phyloP scores from a whole-genome alignment of 768 basidiomycete species.

The Strobilomyces dryophilus region DNA sequence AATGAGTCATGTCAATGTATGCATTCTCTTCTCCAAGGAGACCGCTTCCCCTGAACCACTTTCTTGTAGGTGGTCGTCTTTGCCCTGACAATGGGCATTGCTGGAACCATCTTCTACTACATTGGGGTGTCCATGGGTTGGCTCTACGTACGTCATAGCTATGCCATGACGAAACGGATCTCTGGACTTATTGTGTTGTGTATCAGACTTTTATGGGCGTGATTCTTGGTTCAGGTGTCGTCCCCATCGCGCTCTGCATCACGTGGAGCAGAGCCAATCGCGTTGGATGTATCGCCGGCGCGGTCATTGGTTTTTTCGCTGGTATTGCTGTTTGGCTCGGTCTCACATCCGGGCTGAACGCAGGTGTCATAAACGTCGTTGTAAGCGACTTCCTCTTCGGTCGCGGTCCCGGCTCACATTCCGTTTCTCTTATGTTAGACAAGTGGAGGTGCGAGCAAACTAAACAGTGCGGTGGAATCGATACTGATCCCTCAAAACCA shows the following conservation, averaged over 20 bases:
- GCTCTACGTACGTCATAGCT: constrained; percentile 66
- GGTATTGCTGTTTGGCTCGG: constrained; percentile 85
- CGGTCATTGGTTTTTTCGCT: constrained; percentile 61
- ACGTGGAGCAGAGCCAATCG: constrained; percentile 87
- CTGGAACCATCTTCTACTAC: constrained; percentile 82
- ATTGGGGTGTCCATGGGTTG: constrained; percentile 93
- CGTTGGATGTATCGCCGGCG: constrained; percentile 74
- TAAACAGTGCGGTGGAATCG: constrained; percentile 3
- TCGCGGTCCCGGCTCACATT: background rate
- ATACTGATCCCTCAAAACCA: constrained; percentile 6
- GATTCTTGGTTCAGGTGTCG: constrained; percentile 79
- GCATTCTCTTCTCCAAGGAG: constrained; percentile 7
- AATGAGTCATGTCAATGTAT: constrained; percentile 64
- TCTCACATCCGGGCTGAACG: constrained; percentile 68
- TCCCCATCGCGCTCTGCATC: constrained; percentile 81
- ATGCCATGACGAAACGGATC: background rate
- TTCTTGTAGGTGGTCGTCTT: constrained; percentile 55
- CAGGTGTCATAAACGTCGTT: constrained; percentile 63
- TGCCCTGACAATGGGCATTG: constrained; percentile 76
- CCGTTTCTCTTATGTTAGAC: constrained; percentile 29
- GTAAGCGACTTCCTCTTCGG: constrained; percentile 33
- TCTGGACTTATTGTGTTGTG: background rate
- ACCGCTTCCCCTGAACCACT: background rate
- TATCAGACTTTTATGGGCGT: constrained; percentile 82
- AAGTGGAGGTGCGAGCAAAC: constrained; percentile 44